Evolutionary conservation across 2,329 filamentous ascomycete genomes (phyloP).

Genomic region (Fusarium chlamydosporum): DNA sequence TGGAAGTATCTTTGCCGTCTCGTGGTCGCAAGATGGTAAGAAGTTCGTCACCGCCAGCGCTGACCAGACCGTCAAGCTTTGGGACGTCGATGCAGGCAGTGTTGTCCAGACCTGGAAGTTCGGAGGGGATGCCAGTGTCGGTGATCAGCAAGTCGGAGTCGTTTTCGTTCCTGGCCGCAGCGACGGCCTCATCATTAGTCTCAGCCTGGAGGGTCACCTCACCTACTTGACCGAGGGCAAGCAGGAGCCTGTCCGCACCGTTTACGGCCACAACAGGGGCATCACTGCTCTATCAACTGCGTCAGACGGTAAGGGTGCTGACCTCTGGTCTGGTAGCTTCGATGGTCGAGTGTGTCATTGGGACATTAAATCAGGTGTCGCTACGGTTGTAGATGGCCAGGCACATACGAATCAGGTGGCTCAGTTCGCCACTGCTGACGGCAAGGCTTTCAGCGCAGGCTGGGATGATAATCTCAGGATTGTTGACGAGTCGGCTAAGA

Average conservation of each 20-base stretch:
- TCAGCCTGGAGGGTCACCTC: constrained; percentile 89
- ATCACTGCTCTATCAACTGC: constrained; percentile 77
- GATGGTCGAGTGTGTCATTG: constrained; percentile 90
- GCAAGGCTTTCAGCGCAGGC: constrained; percentile 84
- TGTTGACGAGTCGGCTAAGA: constrained; percentile 80
- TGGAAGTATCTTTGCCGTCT: constrained; percentile 92
- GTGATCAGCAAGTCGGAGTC: constrained; percentile 93
- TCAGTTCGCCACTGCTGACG: constrained; percentile 74
- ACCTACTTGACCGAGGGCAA: constrained; percentile 86
- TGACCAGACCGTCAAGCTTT: constrained; percentile 94
- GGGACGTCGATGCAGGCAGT: constrained; percentile 87
- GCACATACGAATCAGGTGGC: constrained; percentile 88
- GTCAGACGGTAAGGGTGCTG: constrained; percentile 69
- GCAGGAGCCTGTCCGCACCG: constrained; percentile 75
- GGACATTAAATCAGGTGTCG: constrained; percentile 79
- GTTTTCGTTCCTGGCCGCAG: constrained; percentile 86
- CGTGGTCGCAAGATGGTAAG: constrained; percentile 89
- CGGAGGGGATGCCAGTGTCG: constrained; percentile 81
- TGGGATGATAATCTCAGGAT: constrained; percentile 94
- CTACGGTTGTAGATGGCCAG: constrained; percentile 81
- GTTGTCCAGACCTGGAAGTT: constrained; percentile 87
- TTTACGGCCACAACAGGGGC: constrained; percentile 92
- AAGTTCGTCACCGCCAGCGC: constrained; percentile 91
- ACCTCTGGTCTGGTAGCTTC: constrained; percentile 90
- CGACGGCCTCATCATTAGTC: constrained; percentile 90